Conservation (phyloP, 768 basidiomycete genomes). For the Gloeophyllum trabeum region DNA sequence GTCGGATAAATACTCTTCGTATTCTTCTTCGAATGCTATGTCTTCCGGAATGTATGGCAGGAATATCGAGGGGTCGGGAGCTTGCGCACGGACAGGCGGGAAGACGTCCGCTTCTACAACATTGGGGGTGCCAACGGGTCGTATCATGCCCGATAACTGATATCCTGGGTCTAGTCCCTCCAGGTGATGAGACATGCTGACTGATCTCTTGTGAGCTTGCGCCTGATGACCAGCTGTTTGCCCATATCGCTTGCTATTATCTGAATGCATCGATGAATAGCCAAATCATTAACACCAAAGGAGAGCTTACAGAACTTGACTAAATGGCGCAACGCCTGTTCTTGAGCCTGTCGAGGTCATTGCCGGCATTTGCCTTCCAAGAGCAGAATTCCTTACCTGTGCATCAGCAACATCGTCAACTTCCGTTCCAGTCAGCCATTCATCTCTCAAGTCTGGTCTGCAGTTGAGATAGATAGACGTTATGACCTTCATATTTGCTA, state of each 20-base stretch:
- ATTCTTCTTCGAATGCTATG: slow-evolving; percentile 92
- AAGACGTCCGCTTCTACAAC: slow-evolving; percentile 85
- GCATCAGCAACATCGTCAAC: slow-evolving; percentile 90
- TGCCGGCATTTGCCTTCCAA: slow-evolving; percentile 2
- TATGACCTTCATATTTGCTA: slow-evolving; percentile 99
- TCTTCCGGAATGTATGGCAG: slow-evolving; percentile 89
- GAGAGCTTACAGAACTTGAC: slow-evolving; percentile 83
- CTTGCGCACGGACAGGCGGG: slow-evolving; percentile 84
- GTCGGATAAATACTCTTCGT: slow-evolving; percentile 92
- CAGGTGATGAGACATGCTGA: slow-evolving; percentile 74
- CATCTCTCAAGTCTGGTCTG: slow-evolving; percentile 91
- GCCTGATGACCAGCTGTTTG: slow-evolving; percentile 36
- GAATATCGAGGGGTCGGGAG: slow-evolving; percentile 74
- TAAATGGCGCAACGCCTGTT: slow-evolving; percentile 85
- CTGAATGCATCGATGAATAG: slow-evolving; percentile 24
- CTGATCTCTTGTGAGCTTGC: slow-evolving; percentile 65
- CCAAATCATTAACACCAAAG: slow-evolving; percentile 2
- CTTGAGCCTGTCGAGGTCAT: slow-evolving; percentile 59
- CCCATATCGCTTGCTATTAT: slow-evolving; percentile 89
- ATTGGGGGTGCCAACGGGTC: slow-evolving; percentile 67
- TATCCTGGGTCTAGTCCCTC: slow-evolving; percentile 70
- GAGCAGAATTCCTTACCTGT: slow-evolving; percentile 37
- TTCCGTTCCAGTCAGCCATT: slow-evolving; percentile 92
- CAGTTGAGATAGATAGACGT: slow-evolving; percentile 97
- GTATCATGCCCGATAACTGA: slow-evolving; percentile 63